Base-by-base conservation (phyloP, 805 yeast genomes). In the Candida endomychidarum region DNA sequence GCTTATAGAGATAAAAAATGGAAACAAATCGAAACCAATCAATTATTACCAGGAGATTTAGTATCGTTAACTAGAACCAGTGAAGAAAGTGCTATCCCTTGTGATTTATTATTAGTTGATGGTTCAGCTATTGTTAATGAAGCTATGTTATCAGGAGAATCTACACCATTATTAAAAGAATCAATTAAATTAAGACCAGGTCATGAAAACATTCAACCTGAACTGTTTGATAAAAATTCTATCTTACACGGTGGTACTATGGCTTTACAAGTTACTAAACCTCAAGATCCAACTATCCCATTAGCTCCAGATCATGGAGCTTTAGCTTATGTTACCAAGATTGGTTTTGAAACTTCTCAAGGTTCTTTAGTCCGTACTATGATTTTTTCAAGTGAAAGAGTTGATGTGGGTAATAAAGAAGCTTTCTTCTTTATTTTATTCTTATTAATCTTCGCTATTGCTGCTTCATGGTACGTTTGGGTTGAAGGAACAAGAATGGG, bases 141-240 rank as follows among this genome's bases (percentile, higher is more conserved):
- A 73, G 99, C 99, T 17, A 93, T 93, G 99, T 80, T 93, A 41
- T 87, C 96, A 4, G 99, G 99, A 61, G 99, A 93, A 69, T 89
- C 97, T 5, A 93, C 99, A 31, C 99, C 99, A 5, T 72, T 93
- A 52, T 78, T 93, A 58, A 93, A 93, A 58, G 99, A 93, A 65
- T 86, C 96, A 2, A 78, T 90, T 49, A 80, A 79, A 49, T 77
- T 86, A 51, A 86, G 99, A 66, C 95, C 95, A 19, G 65, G 71
- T 22, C 64, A 74, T 14, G 96, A 86, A 41, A 51, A 49, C 6
- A 70, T 89, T 49, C 86, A 86, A 47, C 67, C 83, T 2, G 93
- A 87, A 43, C 90, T 95, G 25, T 57, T 87, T 33, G 99, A 93
- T 63, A 88, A 88, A 63, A 90, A 89, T 63, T 78, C 97, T 5